Evolutionary conservation across 257 asterid genomes (phyloP).

Genomic region (Asclepias syriaca): DNA sequence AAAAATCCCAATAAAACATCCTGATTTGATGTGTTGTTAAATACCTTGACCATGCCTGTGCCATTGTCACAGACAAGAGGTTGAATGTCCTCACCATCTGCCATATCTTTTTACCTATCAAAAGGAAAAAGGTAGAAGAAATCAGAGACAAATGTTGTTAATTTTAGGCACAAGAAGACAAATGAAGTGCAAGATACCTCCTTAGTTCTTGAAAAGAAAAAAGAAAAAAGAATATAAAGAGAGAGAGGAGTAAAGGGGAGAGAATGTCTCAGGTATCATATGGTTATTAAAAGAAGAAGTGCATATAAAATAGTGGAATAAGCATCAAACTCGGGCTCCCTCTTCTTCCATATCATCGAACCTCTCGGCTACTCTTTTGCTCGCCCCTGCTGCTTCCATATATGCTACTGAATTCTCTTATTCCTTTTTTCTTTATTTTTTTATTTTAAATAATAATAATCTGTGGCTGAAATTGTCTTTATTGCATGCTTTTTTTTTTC

Average conservation of each 20-base stretch:
- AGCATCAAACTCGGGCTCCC: conserved; percentile 4
- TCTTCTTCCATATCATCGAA: conserved; percentile 5
- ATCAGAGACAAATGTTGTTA: too few species aligned
- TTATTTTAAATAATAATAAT: neutral
- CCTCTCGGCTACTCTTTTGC: conserved; percentile 19
- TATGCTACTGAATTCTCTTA: conserved; percentile 3
- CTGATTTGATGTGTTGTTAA: neutral
- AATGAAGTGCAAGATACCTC: conserved; percentile 5
- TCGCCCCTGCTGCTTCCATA: conserved; percentile 6
- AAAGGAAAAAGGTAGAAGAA: neutral
- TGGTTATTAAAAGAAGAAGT: neutral
- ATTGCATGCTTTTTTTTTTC: neutral
- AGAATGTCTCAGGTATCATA: neutral
- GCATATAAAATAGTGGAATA: conserved; percentile 6
- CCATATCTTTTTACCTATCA: conserved; percentile 13
- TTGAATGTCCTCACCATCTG: conserved; percentile 22
- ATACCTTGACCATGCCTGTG: conserved; percentile 24
- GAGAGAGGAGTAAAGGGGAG: neutral
- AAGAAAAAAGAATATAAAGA: neutral
- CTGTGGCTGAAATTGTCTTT: neutral
- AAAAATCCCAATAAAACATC: neutral
- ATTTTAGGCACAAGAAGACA: neutral
- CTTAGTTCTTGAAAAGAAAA: neutral
- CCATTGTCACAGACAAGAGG: conserved; percentile 24
- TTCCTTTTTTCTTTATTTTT: conserved; percentile 10